Evolutionary conservation across 495 filamentous ascomycete species (phyloP), one percentile per base, ranked within the genome.

Genomic region (Penicillium antarcticum): DNA sequence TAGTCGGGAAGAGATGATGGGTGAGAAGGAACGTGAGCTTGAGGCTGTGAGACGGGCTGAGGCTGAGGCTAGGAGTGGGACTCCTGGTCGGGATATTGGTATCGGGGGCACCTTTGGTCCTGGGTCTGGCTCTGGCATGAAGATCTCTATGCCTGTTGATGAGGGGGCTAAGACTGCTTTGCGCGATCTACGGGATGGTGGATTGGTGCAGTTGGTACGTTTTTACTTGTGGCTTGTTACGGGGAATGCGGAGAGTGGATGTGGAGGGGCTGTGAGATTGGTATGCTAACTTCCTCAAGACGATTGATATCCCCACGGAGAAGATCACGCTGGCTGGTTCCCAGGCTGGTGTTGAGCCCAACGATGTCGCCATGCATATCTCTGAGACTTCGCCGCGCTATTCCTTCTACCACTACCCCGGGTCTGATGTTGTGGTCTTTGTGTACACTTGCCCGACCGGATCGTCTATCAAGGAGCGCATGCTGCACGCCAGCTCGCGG

Each of bases 401-500:
- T 69, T 89, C 88, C 5, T 96, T 96, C 72, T 98, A 90, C 76
- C 82, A 85, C 42, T 89, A 87, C 62, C 67, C 68, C 33, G 72
- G 80, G 47, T 79, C 79, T 43, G 79, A 83, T 5, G 79, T 84
- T 5, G 78, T 97, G 29, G 77, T 97, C 24, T 98, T 97, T 75
- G 85, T 97, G 61, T 97, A 96, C 70, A 96, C 91, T 6, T 97
- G 92, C 61, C 94, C 94, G 4, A 76, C 80, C 3, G 81, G 71
- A 4, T 82, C 84, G 0, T 88, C 87, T 57, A 88, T 97, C 73
- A 96, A 91, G 70, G 89, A 91, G 66, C 83, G 91, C 44, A 98
- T 98, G 94, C 72, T 97, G 56, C 96, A 97, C 67, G 90, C 95
- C 29, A 84, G 89, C 31, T 88, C 88, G 57, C 88, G 89, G 62